Evolutionary conservation across 768 basidiomycete species (phyloP).

Genomic region (Hypholoma fasciculare): DNA sequence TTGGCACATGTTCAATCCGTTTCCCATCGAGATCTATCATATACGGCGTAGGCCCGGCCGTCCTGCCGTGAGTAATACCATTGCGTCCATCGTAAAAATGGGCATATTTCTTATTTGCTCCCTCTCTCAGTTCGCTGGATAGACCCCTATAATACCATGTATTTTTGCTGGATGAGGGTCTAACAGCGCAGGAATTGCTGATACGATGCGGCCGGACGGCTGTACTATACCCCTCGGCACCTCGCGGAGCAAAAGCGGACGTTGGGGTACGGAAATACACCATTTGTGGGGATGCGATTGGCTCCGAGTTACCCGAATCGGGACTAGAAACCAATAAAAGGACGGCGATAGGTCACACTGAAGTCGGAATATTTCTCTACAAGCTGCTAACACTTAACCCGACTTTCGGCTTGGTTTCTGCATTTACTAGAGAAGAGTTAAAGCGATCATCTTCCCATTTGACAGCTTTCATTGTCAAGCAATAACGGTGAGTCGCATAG

Average conservation of each 20-base stretch:
- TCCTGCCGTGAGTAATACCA: too few relatives aligned
- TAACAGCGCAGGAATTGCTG: background rate
- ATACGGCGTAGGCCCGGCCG: background rate
- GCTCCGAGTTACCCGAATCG: background rate
- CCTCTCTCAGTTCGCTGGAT: background rate
- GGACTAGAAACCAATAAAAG: too few relatives aligned
- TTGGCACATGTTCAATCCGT: conserved; percentile 18
- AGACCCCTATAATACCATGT: background rate
- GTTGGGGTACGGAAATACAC: conserved; percentile 25
- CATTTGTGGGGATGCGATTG: background rate
- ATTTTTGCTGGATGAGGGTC: background rate
- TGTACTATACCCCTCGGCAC: conserved; percentile 17
- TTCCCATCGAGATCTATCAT: background rate
- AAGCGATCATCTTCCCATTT: too few relatives aligned
- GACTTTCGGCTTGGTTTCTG: too few relatives aligned
- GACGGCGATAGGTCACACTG: too few relatives aligned
- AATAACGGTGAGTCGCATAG: too few relatives aligned
- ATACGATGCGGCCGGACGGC: conserved; percentile 12
- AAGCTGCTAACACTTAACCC: too few relatives aligned
- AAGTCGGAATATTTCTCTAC: too few relatives aligned
- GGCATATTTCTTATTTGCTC: background rate
- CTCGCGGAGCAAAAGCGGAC: conserved; percentile 26
- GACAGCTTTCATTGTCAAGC: too few relatives aligned
- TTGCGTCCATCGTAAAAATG: background rate
- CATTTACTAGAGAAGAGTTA: too few relatives aligned